Evolutionary conservation across 78 protist species (phyloP).

Genomic region (Emiliania huxleyi): DNA sequence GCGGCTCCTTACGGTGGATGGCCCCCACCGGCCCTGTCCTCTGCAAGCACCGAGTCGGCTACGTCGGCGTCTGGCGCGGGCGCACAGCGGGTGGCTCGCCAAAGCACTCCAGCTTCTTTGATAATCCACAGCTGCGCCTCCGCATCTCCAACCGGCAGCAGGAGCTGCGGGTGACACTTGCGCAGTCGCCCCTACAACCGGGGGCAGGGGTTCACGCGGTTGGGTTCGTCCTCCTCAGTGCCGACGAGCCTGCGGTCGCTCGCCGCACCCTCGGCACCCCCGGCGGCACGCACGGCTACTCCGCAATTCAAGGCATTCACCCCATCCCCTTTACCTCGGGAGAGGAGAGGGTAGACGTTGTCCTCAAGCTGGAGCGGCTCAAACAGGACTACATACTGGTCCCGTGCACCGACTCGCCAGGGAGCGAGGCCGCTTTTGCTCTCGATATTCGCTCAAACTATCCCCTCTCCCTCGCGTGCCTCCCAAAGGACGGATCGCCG

Average conservation of each 20-base stretch:
- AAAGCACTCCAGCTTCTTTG: neutral
- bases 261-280: no score
- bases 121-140: neutral
- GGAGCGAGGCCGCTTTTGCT: neutral
- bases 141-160: neutral
- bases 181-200: no score
- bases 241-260: no score
- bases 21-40: no score
- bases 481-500: neutral
- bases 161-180: neutral
- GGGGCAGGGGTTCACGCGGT: no score
- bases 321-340: neutral
- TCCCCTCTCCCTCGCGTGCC: neutral
- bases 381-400: neutral
- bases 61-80: neutral
- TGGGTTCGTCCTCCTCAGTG: no score
- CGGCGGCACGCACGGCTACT: neutral
- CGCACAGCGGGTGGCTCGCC: neutral
- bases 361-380: neutral
- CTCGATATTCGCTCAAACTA: neutral
- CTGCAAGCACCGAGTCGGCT: no score
- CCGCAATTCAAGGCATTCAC: neutral
- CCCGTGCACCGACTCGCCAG: neutral
- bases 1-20: no score
- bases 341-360: neutral